Evolutionary conservation across 495 filamentous ascomycete species (phyloP).

Genomic region (Aspergillus taichungensis): DNA sequence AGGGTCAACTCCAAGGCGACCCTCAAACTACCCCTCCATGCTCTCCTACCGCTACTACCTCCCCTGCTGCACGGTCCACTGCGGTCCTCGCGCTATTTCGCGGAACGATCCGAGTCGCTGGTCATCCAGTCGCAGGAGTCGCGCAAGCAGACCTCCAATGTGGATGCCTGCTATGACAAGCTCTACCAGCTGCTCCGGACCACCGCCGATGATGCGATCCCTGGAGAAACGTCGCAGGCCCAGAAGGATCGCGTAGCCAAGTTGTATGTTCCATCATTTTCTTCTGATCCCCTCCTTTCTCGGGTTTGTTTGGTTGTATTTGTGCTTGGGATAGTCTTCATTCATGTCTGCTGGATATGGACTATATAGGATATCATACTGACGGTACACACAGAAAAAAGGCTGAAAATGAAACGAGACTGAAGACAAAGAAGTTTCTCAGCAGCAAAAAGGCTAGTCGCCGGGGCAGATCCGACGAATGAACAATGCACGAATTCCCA

Average conservation of each 20-base stretch:
- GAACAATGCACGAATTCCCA: constrained; percentile 3
- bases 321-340: constrained; percentile 30
- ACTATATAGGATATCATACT: background rate
- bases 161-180: constrained; percentile 53
- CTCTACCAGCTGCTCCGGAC: constrained; percentile 49
- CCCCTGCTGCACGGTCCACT: constrained; percentile 55
- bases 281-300: no score
- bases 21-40: constrained; percentile 49
- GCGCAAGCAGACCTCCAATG: constrained; percentile 58
- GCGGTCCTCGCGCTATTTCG: constrained; percentile 60
- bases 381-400: constrained; percentile 47
- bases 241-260: constrained; percentile 50
- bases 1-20: constrained; percentile 95
- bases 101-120: constrained; percentile 51
- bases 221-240: constrained; percentile 55
- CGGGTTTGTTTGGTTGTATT: no score
- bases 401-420: constrained; percentile 57
- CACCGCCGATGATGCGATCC: constrained; percentile 45
- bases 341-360: background rate
- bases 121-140: constrained; percentile 61
- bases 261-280: constrained; percentile 43
- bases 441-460: constrained; percentile 72
- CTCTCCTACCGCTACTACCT: constrained; percentile 57
- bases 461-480: constrained; percentile 41
- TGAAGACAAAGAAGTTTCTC: constrained; percentile 68